Percentiles rank a stretch among this genome's conserved stretches.
Evolutionary conservation across 108 stramenopile species (phyloP).

Genomic region (Skeletonema potamos): DNA sequence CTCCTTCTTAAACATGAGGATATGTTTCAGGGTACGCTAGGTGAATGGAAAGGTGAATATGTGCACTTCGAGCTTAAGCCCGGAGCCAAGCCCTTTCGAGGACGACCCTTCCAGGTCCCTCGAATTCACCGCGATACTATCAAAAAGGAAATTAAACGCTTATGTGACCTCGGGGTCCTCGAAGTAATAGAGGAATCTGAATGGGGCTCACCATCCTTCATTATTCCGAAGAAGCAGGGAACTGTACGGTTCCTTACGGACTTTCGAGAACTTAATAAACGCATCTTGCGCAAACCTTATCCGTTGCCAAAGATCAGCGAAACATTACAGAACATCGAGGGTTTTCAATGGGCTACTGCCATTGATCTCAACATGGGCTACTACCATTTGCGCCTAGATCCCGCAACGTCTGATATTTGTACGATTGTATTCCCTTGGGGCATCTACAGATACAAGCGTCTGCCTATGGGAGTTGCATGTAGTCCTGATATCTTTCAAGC

Average conservation of each 20-base stretch:
- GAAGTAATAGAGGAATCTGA: constrained; percentile 2
- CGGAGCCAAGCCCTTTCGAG: background rate
- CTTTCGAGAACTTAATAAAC: constrained; percentile 19
- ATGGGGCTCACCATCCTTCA: constrained; percentile 33
- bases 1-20: background rate
- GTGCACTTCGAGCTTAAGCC: background rate
- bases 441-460: constrained; percentile 28
- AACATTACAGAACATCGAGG: constrained; percentile 1
- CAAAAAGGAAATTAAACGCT: constrained; percentile 9
- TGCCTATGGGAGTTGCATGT: constrained; percentile 26
- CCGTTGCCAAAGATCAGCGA: constrained; percentile 6
- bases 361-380: constrained; percentile 25
- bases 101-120: background rate
- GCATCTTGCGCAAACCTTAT: too few relatives aligned
- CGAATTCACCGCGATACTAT: background rate
- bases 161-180: constrained; percentile 13
- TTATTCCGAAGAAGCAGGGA: constrained; percentile 33
- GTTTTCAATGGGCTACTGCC: background rate
- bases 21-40: background rate
- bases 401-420: too few relatives aligned
- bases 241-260: constrained; percentile 30
- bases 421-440: constrained; percentile 40
- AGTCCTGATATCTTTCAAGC: too few relatives aligned
- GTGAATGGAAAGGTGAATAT: background rate
- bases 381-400: constrained; percentile 1